These are phyloP conservation scores for Prunus fruticosa DNA, from an alignment of 306 rosid species.

Conservation along the genomic window DNA sequence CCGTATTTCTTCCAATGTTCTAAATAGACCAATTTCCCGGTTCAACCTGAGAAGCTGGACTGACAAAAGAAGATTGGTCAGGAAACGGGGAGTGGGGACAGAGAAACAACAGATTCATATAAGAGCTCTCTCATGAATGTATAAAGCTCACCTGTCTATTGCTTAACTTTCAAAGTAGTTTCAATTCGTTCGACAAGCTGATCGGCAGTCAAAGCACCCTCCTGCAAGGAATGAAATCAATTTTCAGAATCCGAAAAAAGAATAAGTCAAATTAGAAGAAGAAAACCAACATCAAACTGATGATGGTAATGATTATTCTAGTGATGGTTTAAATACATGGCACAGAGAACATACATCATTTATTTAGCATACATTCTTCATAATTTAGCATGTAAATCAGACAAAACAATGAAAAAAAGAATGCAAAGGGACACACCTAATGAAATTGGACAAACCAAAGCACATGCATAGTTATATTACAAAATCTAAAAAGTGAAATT, in stretches of 20 bases:
- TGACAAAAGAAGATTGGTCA: neutral
- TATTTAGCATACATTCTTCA: neutral
- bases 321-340: neutral
- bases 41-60: neutral
- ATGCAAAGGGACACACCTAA: neutral
- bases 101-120: neutral
- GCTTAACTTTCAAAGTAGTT: slow-evolving; percentile 57
- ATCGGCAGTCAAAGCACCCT: slow-evolving; percentile 78
- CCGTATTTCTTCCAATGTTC: neutral
- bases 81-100: neutral
- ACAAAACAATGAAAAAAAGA: neutral
- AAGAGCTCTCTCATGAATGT: neutral
- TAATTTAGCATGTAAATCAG: neutral
- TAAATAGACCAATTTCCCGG: neutral
- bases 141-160: slow-evolving; percentile 45
- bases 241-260: neutral
- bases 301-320: neutral
- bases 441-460: neutral
- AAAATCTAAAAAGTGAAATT: neutral
- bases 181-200: slow-evolving; percentile 76
- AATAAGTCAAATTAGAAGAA: neutral
- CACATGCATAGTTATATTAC: neutral
- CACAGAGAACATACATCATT: neutral
- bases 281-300: neutral
- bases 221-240: slow-evolving; percentile 45